A percentile compares a stretch with the other conserved stretches of the same genome.
These are phyloP conservation scores for Ophiostoma novo-ulmi DNA, from an alignment of 2,329 filamentous ascomycete genomes.

Conservation along the genomic window DNA sequence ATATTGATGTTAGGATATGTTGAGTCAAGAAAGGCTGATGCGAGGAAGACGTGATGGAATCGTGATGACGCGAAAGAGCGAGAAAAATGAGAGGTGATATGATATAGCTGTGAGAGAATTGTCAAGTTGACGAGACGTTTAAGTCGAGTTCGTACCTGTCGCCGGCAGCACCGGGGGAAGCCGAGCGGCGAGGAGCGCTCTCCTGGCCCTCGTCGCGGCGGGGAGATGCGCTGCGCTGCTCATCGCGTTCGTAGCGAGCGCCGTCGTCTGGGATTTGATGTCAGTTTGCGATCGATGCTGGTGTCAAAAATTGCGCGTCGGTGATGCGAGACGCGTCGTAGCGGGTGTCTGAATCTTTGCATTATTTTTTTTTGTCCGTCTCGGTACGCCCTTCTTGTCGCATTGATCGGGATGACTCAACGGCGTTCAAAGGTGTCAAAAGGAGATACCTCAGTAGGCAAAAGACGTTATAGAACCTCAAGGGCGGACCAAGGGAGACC, in stretches of 20 bases:
- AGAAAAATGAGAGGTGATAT: neutral
- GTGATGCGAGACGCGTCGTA: conserved; percentile 14
- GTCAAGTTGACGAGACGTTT: neutral
- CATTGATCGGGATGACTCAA: neutral
- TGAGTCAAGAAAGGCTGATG: conserved; percentile 33
- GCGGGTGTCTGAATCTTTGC: neutral
- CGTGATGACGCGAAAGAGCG: neutral
- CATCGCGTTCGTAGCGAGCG: conserved; percentile 60
- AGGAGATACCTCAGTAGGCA: no score
- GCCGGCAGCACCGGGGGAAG: conserved; percentile 53
- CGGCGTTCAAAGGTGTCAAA: neutral
- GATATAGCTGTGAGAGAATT: neutral
- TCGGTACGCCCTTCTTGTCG: neutral
- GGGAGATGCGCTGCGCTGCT: conserved; percentile 60
- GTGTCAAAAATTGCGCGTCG: neutral
- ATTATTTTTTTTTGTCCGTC: neutral
- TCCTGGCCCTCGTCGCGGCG: conserved; percentile 59
- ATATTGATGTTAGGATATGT: conserved; percentile 7
- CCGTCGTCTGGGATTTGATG: conserved; percentile 48
- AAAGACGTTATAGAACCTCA: neutral
- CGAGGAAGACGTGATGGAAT: neutral
- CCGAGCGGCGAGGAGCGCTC: conserved; percentile 53
- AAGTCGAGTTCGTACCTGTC: conserved; percentile 42
- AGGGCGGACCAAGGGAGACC: neutral
- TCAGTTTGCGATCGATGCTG: conserved; percentile 24